Percentiles rank a stretch among this genome's conserved stretches.
Evolutionary conservation across 2,329 filamentous ascomycete genomes (phyloP).

Genomic region (Hypoxylon sp.): DNA sequence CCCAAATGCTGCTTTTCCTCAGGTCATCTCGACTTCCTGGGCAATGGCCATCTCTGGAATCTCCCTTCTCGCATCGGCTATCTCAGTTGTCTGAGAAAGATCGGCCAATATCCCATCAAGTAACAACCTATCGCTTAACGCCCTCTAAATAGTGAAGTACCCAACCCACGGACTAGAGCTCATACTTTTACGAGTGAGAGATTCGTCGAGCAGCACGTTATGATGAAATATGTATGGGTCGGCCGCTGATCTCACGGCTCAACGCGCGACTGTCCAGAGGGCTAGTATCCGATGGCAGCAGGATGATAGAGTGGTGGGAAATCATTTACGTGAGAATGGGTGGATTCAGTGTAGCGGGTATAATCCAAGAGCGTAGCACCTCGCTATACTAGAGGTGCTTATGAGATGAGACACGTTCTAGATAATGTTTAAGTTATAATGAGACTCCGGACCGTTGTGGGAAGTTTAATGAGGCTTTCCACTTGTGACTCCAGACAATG

Average conservation of each 20-base stretch:
- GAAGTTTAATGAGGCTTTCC: no score
- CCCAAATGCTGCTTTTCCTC: conserved; percentile 13
- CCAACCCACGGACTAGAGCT: neutral
- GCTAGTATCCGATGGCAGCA: no score
- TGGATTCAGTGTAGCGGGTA: no score
- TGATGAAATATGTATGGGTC: neutral
- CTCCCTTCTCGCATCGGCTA: conserved; percentile 4
- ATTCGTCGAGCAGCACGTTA: neutral
- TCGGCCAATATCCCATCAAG: neutral
- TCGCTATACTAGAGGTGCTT: no score
- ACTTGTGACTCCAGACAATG: no score
- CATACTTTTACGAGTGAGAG: neutral
- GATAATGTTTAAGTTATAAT: no score
- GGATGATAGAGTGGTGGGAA: no score
- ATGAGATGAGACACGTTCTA: no score
- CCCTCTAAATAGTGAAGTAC: neutral
- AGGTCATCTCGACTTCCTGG: neutral
- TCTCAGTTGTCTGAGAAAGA: neutral
- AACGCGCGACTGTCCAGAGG: neutral
- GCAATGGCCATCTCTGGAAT: neutral
- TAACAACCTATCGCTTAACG: neutral
- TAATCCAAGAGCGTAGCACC: no score
- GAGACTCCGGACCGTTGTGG: no score
- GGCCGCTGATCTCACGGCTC: neutral
- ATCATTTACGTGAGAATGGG: no score